Base-by-base conservation (phyloP, 495 filamentous ascomycete genomes). In the Penicillium verhagenii region DNA sequence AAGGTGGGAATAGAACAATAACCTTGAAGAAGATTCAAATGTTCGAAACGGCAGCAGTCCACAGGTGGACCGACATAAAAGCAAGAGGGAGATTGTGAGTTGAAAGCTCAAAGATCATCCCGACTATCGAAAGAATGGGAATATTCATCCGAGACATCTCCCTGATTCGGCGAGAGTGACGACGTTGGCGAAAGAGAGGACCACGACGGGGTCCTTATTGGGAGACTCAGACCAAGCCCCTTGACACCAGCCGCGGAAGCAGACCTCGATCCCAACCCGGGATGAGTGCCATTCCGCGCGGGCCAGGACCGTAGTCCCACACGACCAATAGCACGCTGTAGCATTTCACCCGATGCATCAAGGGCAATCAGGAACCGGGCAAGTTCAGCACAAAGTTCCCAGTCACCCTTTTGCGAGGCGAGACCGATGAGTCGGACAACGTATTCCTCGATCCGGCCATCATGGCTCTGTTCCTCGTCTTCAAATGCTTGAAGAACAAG, bases 361-460 rank as follows among this genome's bases (percentile, higher is more conserved):
- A 99, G 81, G 2, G 94, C 94, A 40, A 93, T 90, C 46, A 99
- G 72, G 68, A 99, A 99, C 26, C 95, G 74, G 21, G 92, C 92
- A 3, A 99, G 76, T 65, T 99, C 95, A 58, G 91, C 96, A 69
- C 95, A 97, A 5, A 97, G 78, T 53, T 97, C 95, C 94, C 93
- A 99, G 68, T 99, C 94, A 21, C 82, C 84, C 71, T 90, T 90
- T 25, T 83, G 81, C 53, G 90, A 92, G 0, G 92, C 94, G 49
- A 86, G 74, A n/a, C 82, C 81, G 23, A 99, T 81, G 35, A 99
- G 71, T 19, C 92, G 80, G 0, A 97, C 87, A 39, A 92, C 86
- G 31, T 78, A 77, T 54, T 75, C 72, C 63, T 79, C 76, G n/a
- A 77, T 73, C n/a, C 69, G 67, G 60, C 92, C 86, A 59, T 92